A percentile compares a stretch with the other conserved stretches of the same genome.
phyloP scores from a whole-genome alignment of 495 filamentous ascomycete genomes.

The Rusavskia elegans region DNA sequence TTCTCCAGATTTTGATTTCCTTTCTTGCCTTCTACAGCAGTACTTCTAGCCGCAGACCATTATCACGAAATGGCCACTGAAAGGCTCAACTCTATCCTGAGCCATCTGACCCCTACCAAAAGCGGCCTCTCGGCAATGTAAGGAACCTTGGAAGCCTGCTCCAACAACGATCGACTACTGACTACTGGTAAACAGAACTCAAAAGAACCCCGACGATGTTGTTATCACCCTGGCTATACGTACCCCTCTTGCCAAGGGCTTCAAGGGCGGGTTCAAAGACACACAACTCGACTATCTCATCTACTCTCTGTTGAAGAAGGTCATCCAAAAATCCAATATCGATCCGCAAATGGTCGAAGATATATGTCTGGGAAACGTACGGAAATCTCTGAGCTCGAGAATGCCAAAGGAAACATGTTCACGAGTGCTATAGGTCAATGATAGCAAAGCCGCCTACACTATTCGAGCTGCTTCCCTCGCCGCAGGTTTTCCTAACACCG shows the following conservation, averaged over 20 bases:
- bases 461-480: conserved; percentile 75
- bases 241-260: conserved; percentile 61
- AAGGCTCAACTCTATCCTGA: conserved; percentile 72
- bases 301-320: conserved; percentile 63
- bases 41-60: too few species aligned
- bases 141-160: conserved; percentile 14
- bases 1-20: too few species aligned
- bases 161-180: conserved; percentile 1
- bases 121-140: conserved; percentile 64
- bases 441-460: conserved; percentile 79
- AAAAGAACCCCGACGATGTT: conserved; percentile 90
- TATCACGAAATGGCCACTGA: conserved; percentile 54
- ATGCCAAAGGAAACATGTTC: background rate
- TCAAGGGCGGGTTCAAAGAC: conserved; percentile 88
- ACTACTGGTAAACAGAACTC: conserved; percentile 41
- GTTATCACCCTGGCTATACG: conserved; percentile 77
- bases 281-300: conserved; percentile 76
- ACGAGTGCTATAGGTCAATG: conserved; percentile 45
- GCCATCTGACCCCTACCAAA: conserved; percentile 60
- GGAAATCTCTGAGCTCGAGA: conserved; percentile 9
- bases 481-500: conserved; percentile 86
- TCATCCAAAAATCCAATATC: conserved; percentile 54
- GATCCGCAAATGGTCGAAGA: conserved; percentile 80
- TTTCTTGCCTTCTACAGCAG: too few species aligned
- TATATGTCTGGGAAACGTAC: conserved; percentile 81